These are phyloP conservation scores for Thecaphora frezii DNA, from an alignment of 1,284 basidiomycete species.

Conservation along the genomic window DNA sequence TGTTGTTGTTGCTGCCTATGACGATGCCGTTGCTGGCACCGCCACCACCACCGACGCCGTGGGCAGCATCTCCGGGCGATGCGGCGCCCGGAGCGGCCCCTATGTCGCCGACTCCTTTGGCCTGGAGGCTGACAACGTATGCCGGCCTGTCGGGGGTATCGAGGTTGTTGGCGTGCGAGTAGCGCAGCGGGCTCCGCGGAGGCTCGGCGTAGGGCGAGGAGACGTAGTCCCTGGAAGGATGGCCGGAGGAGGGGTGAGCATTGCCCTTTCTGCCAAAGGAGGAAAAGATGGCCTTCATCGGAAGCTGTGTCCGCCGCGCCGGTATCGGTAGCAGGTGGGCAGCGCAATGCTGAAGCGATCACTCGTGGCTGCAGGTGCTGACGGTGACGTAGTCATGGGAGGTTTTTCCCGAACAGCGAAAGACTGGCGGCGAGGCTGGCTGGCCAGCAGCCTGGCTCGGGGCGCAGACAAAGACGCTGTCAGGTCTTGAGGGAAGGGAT, in stretches of 20 bases:
- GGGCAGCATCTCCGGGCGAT: neutral
- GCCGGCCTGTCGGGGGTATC: neutral
- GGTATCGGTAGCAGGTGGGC: too few species aligned
- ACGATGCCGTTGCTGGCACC: too few species aligned
- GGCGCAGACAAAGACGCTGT: too few species aligned
- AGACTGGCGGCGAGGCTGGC: too few species aligned
- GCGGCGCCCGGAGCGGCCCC: too few species aligned
- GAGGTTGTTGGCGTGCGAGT: neutral
- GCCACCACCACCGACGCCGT: neutral
- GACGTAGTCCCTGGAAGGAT: neutral
- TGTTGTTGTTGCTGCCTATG: too few species aligned
- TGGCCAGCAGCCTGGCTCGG: too few species aligned
- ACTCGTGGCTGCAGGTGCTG: too few species aligned
- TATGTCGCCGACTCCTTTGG: neutral
- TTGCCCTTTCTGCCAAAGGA: slow-evolving; percentile 13
- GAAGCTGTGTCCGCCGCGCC: too few species aligned
- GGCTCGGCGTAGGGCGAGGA: neutral
- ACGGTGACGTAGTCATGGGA: neutral
- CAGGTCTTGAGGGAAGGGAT: too few species aligned
- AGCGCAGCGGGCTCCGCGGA: neutral
- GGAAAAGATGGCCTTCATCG: slow-evolving; percentile 26
- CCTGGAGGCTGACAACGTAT: neutral
- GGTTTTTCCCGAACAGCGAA: too few species aligned
- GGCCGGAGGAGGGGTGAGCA: neutral
- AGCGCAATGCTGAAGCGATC: too few species aligned